Conservation (phyloP, 257 asterid genomes). For the Fraxinus anomala region DNA sequence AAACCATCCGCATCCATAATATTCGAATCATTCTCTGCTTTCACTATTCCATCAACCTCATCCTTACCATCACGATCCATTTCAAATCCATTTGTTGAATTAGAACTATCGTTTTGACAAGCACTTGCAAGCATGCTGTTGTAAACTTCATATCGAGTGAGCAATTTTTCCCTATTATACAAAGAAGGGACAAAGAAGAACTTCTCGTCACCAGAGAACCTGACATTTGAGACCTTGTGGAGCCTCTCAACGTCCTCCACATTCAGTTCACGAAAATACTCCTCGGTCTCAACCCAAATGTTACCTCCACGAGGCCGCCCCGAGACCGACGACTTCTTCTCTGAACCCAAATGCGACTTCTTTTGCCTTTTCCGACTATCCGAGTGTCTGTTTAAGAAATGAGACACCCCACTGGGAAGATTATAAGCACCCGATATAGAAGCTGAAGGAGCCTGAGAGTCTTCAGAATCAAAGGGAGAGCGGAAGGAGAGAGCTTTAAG, state of each 20-base stretch:
- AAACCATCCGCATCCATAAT: conserved; percentile 55
- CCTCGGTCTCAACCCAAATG: conserved; percentile 79
- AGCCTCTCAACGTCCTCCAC: conserved; percentile 69
- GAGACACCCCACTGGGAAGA: conserved; percentile 69
- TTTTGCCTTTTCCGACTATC: conserved; percentile 78
- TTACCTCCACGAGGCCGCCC: conserved; percentile 47
- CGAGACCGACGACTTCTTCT: conserved; percentile 56
- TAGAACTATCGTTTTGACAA: conserved; percentile 26
- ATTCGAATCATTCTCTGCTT: conserved; percentile 45
- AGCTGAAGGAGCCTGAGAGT: conserved; percentile 41
- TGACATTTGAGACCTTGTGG: conserved; percentile 36
- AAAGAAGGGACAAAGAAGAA: conserved; percentile 49
- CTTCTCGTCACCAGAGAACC: conserved; percentile 44
- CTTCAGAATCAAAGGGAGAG: conserved; percentile 75
- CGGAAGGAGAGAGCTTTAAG: conserved; percentile 68
- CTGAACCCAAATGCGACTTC: conserved; percentile 63
- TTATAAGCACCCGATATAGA: conserved; percentile 37
- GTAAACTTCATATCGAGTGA: conserved; percentile 25
- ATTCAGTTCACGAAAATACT: conserved; percentile 69
- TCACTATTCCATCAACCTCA: conserved; percentile 31
- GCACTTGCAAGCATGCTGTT: conserved; percentile 39
- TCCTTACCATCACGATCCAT: conserved; percentile 31
- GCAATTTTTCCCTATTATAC: conserved; percentile 31
- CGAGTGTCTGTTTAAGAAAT: conserved; percentile 57
- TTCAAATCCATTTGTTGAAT: conserved; percentile 29